Conservation (phyloP, 495 filamentous ascomycete genomes). For the Aspergillus campestris region DNA sequence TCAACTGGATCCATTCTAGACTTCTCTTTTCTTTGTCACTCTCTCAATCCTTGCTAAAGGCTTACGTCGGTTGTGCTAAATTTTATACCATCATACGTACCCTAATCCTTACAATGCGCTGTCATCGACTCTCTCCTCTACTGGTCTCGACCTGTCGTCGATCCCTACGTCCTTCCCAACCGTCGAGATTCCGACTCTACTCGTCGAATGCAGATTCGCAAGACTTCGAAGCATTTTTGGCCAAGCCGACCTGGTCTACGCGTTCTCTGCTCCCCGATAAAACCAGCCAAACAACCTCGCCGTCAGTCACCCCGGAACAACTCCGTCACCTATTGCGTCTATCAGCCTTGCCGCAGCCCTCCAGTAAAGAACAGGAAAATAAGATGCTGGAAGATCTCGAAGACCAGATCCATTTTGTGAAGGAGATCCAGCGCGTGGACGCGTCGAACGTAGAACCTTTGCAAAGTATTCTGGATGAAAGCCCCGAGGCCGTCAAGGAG, state of each 20-base stretch:
- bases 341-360: conserved; percentile 74
- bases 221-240: conserved; percentile 51
- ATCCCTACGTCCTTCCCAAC: conserved; percentile 3
- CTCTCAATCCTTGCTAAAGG: too few relatives aligned
- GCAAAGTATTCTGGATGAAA: conserved; percentile 76
- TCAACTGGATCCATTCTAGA: neutral
- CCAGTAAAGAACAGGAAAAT: conserved; percentile 45
- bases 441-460: conserved; percentile 64
- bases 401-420: conserved; percentile 84
- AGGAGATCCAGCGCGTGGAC: conserved; percentile 70
- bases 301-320: conserved; percentile 41
- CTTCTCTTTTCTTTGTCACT: neutral
- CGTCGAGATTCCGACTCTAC: conserved; percentile 11
- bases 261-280: conserved; percentile 58
- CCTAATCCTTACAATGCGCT: conserved; percentile 1
- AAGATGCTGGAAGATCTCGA: conserved; percentile 64
- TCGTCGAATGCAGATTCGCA: conserved; percentile 18
- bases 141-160: conserved; percentile 9
- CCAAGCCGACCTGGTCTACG: conserved; percentile 78
- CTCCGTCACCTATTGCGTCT: conserved; percentile 84
- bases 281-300: conserved; percentile 16
- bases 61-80: too few relatives aligned
- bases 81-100: neutral
- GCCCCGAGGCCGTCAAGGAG: conserved; percentile 41
- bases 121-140: conserved; percentile 12